Evolutionary conservation across 2,329 filamentous ascomycete species (phyloP), one percentile per base, ranked within the genome.

Genomic region (Cryphonectria carpinicola): DNA sequence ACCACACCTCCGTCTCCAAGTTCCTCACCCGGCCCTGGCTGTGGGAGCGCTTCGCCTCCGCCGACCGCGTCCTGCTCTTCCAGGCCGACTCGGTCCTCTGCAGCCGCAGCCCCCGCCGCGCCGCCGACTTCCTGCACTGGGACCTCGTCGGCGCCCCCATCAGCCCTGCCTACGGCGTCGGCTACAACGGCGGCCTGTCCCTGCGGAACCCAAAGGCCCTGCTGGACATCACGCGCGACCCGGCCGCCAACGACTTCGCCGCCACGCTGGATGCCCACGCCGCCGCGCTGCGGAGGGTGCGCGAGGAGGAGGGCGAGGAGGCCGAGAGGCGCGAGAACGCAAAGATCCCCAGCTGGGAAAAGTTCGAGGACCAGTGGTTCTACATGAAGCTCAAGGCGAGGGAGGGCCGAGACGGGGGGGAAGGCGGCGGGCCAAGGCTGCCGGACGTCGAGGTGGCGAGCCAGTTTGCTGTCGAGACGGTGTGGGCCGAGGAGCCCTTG

Each of bases 51-150:
- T 77, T 82, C 56, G 73, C 73, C 32, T 76, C 78, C 6, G 78
- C 80, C 49, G 66, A 73, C 52, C 78, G 80, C 71, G 74, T 82
- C 22, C 77, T 82, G 22, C 70, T 81, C 11, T 82, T 82, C 77
- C 81, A 82, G 75, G 76, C 78, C 37, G 81, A 82, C 74, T 79
- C 78, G 68, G 77, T 82, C 69, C 61, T 82, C 14, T 82, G 81
- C 75, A 76, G 75, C 58, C 78, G 76, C 43, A 72, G 77, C 25
- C 54, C 73, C 39, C 70, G 68, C 4, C 74, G 72, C 63, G 74
- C 78, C n/a, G 80, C 82, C 61, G 80, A 81, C 65, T 82, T 83
- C 66, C 22, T 81, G 14, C 73, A 75, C 43, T 82, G 75, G 73
- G 81, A 82, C 71, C 75, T 79, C 25, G 70, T 80, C 67, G 79